A percentile compares a stretch with the other conserved stretches of the same genome.
phyloP scores from a whole-genome alignment of 768 basidiomycete genomes.

The Galerina sulciceps region DNA sequence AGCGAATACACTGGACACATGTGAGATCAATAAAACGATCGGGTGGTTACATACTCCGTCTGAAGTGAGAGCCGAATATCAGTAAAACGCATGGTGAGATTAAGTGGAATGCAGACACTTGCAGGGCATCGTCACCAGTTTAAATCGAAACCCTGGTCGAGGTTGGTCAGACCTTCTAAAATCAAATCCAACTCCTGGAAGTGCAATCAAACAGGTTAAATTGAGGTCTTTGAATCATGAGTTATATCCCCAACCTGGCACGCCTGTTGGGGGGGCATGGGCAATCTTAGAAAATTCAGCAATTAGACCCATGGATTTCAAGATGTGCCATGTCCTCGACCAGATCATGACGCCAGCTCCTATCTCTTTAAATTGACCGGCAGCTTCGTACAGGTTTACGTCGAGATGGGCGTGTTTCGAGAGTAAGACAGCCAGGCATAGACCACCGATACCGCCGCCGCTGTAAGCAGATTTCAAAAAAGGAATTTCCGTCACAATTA shows the following conservation, averaged over 20 bases:
- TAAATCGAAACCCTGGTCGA: slow-evolving; percentile 42
- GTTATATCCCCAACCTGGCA: slow-evolving; percentile 22
- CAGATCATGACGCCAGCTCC: slow-evolving; percentile 54
- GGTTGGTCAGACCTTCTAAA: slow-evolving; percentile 47
- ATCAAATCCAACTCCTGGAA: slow-evolving; percentile 47
- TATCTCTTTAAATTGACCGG: slow-evolving; percentile 50
- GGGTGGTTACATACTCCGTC: slow-evolving; percentile 28
- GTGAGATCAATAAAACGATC: neutral
- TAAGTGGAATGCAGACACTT: slow-evolving; percentile 11
- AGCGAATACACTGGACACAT: slow-evolving; percentile 38
- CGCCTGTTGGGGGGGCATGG: slow-evolving; percentile 36
- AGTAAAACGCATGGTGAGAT: neutral
- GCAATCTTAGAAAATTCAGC: slow-evolving; percentile 35
- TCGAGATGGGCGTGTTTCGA: slow-evolving; percentile 39
- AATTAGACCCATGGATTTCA: slow-evolving; percentile 45
- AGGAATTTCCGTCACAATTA: neutral
- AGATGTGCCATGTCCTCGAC: slow-evolving; percentile 48
- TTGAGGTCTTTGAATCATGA: neutral
- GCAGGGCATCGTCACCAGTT: slow-evolving; percentile 46
- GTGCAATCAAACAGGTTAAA: neutral
- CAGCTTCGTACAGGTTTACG: slow-evolving; percentile 52
- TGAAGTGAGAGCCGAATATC: slow-evolving; percentile 9
- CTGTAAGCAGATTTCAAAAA: slow-evolving; percentile 15
- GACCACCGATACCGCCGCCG: slow-evolving; percentile 46
- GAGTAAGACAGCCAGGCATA: slow-evolving; percentile 43